Evolutionary conservation across 2,329 filamentous ascomycete genomes (phyloP).

Genomic region (Trichothecium roseum): DNA sequence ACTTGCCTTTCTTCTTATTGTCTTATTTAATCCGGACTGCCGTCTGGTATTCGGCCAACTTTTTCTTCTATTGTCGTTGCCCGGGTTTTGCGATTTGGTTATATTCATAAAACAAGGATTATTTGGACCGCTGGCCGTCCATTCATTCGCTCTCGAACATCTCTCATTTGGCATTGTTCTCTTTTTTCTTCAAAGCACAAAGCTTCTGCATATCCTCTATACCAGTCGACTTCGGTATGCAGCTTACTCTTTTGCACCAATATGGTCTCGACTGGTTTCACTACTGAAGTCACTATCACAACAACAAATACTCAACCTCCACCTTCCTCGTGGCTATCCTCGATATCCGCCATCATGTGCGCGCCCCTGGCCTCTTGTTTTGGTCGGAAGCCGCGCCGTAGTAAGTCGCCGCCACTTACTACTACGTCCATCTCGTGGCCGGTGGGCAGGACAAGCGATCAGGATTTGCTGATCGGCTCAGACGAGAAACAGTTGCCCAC

Average conservation of each 20-base stretch:
- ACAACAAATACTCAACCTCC: too few species aligned
- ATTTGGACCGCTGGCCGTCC: conserved; percentile 3
- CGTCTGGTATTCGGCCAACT: too few species aligned
- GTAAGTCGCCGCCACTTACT: conserved; percentile 22
- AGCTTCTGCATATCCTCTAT: too few species aligned
- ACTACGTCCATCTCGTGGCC: conserved; percentile 15
- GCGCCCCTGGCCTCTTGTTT: conserved; percentile 25
- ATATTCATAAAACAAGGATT: too few species aligned
- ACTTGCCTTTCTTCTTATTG: too few species aligned
- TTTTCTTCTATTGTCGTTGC: too few species aligned
- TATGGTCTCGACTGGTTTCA: conserved; percentile 2
- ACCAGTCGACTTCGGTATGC: conserved; percentile 1
- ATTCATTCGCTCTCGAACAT: background rate
- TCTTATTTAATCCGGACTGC: too few species aligned
- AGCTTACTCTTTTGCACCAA: conserved; percentile 1
- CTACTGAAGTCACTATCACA: background rate
- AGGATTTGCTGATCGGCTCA: conserved; percentile 19
- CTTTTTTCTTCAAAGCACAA: background rate
- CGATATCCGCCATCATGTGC: conserved; percentile 32
- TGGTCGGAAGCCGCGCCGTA: conserved; percentile 26
- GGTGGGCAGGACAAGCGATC: conserved; percentile 14
- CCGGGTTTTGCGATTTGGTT: too few species aligned
- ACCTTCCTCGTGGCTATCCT: conserved; percentile 32
- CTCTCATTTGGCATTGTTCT: background rate
- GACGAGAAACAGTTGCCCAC: conserved; percentile 9